A percentile compares a stretch with the other conserved stretches of the same genome.
These are phyloP conservation scores for Scleroderma bovista DNA, from an alignment of 768 basidiomycete genomes.

Conservation along the genomic window DNA sequence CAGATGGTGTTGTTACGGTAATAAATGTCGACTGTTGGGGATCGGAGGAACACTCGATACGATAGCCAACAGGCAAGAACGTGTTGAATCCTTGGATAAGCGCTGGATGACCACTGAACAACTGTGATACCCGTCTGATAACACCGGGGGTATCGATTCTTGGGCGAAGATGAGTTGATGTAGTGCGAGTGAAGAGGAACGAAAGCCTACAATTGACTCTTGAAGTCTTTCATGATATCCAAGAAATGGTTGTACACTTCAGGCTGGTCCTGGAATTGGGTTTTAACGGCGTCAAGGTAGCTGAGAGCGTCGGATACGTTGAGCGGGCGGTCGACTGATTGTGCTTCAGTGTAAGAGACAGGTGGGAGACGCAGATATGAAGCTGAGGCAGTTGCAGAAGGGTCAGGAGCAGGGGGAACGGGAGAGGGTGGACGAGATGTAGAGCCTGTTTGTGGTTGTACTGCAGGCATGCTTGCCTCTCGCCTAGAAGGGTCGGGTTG, in stretches of 20 bases:
- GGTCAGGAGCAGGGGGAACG: slow-evolving; percentile 8
- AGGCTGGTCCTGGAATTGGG: slow-evolving; percentile 51
- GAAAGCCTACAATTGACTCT: slow-evolving; percentile 49
- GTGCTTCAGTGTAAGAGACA: slow-evolving; percentile 20
- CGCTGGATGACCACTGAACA: slow-evolving; percentile 84
- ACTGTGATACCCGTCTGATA: slow-evolving; percentile 88
- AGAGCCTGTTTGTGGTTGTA: not conserved
- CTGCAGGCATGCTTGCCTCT: slow-evolving; percentile 7
- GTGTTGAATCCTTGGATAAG: slow-evolving; percentile 99
- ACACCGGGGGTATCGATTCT: slow-evolving; percentile 98
- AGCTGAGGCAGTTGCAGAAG: slow-evolving; percentile 6
- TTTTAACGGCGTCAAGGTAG: slow-evolving; percentile 62
- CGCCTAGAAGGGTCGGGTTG: slow-evolving; percentile 3
- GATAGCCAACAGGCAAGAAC: slow-evolving; percentile 90
- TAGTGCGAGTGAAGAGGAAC: not conserved
- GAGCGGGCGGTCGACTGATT: slow-evolving; percentile 38
- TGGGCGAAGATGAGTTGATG: slow-evolving; percentile 1
- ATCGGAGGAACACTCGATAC: slow-evolving; percentile 76
- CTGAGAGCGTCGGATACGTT: slow-evolving; percentile 59
- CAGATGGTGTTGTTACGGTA: slow-evolving; percentile 73
- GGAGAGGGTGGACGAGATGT: slow-evolving; percentile 7
- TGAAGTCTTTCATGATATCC: slow-evolving; percentile 75
- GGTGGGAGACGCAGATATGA: slow-evolving; percentile 13
- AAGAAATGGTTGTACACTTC: slow-evolving; percentile 61
- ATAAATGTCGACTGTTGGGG: slow-evolving; percentile 60